A percentile compares a stretch with the other conserved stretches of the same genome.
Conservation (phyloP, 2,329 filamentous ascomycete species). For the Penicillium corylophilum region DNA sequence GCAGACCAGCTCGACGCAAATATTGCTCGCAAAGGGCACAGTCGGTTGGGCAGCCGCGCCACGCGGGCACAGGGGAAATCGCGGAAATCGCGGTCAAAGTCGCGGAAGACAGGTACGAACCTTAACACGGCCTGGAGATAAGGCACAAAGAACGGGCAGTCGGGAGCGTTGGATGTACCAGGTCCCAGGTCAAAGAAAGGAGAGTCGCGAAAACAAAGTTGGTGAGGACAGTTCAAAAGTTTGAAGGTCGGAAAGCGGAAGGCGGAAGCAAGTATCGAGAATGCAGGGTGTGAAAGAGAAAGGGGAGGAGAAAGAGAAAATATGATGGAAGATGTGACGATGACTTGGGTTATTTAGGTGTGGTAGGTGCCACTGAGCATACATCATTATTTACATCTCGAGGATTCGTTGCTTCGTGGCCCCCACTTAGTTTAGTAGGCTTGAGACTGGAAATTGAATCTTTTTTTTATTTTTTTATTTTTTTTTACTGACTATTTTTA, state of each 20-base stretch:
- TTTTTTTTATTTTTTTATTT: not conserved
- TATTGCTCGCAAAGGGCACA: not conserved
- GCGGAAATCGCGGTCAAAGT: not conserved
- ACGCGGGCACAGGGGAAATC: conserved; percentile 1
- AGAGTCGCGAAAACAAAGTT: conserved; percentile 1
- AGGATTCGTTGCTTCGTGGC: not conserved
- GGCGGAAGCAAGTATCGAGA: not conserved
- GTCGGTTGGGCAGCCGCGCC: conserved; percentile 6
- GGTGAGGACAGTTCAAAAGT: not conserved
- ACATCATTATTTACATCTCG: conserved; percentile 21
- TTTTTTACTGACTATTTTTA: not conserved
- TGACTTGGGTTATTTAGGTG: conserved; percentile 23
- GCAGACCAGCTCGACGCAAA: not conserved
- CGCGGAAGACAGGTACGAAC: not conserved
- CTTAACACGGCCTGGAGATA: not conserved
- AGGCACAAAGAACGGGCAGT: not conserved
- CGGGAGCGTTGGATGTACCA: not conserved
- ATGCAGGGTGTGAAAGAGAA: conserved; percentile 4
- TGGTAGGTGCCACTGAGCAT: conserved; percentile 28
- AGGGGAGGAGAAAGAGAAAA: conserved; percentile 9
- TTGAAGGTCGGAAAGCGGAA: not conserved
- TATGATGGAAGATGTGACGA: conserved; percentile 1
- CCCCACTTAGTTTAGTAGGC: conserved; percentile 4
- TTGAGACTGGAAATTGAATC: conserved; percentile 9
- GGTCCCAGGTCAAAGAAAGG: not conserved